phyloP scores from a whole-genome alignment of 371 early-diverging fungal genomes.

The Mucor saturninus region DNA sequence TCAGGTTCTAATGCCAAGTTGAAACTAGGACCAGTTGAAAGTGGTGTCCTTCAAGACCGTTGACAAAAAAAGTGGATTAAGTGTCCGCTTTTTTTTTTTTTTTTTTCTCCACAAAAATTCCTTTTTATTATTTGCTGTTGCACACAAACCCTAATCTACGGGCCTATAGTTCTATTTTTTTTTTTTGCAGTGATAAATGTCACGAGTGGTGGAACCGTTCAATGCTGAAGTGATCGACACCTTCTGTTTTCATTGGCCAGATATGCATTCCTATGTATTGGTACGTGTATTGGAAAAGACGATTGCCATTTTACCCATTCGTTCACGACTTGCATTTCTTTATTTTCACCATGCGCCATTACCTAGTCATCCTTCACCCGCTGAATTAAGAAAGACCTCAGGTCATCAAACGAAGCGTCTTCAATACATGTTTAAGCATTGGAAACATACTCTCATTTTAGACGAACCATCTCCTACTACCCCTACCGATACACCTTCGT shows the following conservation, averaged over 20 bases:
- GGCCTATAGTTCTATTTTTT: too few relatives aligned
- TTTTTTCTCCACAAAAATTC: too few relatives aligned
- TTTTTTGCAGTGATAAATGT: too few relatives aligned
- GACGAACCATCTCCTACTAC: not conserved
- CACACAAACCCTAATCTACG: too few relatives aligned
- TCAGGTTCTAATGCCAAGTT: too few relatives aligned
- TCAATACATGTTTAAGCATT: constrained; percentile 31
- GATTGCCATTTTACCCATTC: constrained; percentile 38
- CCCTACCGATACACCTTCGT: not conserved
- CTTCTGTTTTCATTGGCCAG: constrained; percentile 46
- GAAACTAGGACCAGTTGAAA: too few relatives aligned
- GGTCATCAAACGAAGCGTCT: not conserved
- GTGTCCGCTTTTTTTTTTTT: too few relatives aligned
- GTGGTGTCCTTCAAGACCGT: too few relatives aligned
- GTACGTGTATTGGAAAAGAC: constrained; percentile 31
- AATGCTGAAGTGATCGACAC: constrained; percentile 25
- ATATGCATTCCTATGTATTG: constrained; percentile 33
- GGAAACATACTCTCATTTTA: constrained; percentile 16
- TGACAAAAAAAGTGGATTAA: too few relatives aligned
- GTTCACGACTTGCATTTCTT: constrained; percentile 33
- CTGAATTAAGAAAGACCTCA: constrained; percentile 6
- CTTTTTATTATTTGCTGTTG: too few relatives aligned
- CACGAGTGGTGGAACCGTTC: not conserved
- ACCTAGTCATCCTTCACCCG: constrained; percentile 11
- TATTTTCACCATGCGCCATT: constrained; percentile 36